Conservation (phyloP, 345 rosid species). For the Euphorbia lathyris region DNA sequence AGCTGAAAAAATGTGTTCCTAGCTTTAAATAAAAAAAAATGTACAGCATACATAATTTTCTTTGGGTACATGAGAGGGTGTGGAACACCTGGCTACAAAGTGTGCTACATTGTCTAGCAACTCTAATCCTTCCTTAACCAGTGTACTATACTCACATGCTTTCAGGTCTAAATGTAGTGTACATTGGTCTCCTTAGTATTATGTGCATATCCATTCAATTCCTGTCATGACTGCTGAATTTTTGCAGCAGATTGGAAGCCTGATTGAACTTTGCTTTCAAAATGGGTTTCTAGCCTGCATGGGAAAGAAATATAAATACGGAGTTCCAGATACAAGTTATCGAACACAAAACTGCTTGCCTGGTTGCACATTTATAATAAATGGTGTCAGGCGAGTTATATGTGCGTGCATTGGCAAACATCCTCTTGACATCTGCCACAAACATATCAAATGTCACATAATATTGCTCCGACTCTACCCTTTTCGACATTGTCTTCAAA, state of each 20-base stretch:
- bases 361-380: slow-evolving; percentile 79
- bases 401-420: slow-evolving; percentile 84
- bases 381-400: slow-evolving; percentile 94
- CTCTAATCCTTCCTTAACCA: neutral
- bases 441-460: slow-evolving; percentile 96
- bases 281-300: slow-evolving; percentile 82
- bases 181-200: neutral
- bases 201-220: neutral
- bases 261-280: slow-evolving; percentile 79
- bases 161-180: neutral
- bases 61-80: neutral
- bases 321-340: neutral
- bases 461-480: slow-evolving; percentile 94
- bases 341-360: slow-evolving; percentile 39
- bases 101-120: neutral
- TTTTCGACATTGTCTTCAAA: slow-evolving; percentile 82
- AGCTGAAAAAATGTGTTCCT: neutral
- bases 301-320: neutral
- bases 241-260: slow-evolving; percentile 71
- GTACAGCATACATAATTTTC: slow-evolving; percentile 1
- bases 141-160: neutral
- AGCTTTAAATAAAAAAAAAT: neutral
- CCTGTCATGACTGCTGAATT: slow-evolving; percentile 41
- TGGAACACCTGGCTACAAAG: neutral
- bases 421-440: slow-evolving; percentile 86